Evolutionary conservation across 2,329 filamentous ascomycete species (phyloP).

Genomic region (Colletotrichum gloeosporioides): DNA sequence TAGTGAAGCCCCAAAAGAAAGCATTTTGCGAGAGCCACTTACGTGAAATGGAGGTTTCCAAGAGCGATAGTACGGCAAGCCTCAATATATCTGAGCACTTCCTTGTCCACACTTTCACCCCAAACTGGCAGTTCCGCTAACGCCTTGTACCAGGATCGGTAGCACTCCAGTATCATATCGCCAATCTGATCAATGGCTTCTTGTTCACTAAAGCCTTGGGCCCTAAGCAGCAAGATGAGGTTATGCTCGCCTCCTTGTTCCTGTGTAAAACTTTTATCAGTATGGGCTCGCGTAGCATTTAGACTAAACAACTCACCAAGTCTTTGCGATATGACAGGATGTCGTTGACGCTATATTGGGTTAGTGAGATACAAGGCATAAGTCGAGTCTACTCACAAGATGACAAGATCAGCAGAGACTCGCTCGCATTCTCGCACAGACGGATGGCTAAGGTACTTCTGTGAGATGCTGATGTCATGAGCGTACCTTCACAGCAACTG

Average conservation of each 20-base stretch:
- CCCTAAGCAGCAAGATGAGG: not conserved
- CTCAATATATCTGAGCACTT: not conserved
- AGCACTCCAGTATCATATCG: not conserved
- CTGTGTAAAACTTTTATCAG: not conserved
- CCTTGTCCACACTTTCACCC: not conserved
- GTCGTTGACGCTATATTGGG: not conserved
- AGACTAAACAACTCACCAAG: not conserved
- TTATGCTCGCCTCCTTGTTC: not conserved
- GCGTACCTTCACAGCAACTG: not conserved
- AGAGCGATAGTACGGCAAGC: not conserved
- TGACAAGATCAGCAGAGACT: not conserved
- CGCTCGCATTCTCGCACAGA: not conserved
- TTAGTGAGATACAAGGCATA: not conserved
- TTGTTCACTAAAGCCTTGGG: not conserved
- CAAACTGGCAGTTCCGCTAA: not conserved
- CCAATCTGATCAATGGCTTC: not conserved
- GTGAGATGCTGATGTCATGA: not conserved
- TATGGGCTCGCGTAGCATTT: not conserved
- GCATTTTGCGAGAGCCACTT: accelerated
- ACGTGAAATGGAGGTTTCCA: not conserved
- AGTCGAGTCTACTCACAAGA: not conserved
- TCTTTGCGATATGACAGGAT: not conserved
- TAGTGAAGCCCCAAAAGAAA: not conserved
- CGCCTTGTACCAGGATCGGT: not conserved
- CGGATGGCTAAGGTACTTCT: not conserved